Percentiles rank a stretch among this genome's conserved stretches.
phyloP scores from a whole-genome alignment of 805 yeast species.

The Lipomyces sp. region DNA sequence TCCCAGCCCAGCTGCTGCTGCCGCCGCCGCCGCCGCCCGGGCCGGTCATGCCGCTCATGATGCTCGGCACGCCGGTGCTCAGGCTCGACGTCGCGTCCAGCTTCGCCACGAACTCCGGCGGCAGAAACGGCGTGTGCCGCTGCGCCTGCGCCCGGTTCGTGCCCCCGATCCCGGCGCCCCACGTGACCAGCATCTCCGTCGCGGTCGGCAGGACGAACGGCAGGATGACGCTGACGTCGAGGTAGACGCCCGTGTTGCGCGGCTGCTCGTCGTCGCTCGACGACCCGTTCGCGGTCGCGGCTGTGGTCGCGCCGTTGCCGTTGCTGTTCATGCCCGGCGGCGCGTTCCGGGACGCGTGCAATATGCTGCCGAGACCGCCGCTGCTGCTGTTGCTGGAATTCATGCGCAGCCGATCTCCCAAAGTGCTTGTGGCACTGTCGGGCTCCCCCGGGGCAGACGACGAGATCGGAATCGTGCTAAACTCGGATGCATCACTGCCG shows the following conservation, averaged over 20 bases:
- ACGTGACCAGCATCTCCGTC: conserved; percentile 65
- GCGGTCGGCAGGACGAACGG: conserved; percentile 69
- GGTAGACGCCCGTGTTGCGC: conserved; percentile 27
- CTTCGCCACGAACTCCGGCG: conserved; percentile 65
- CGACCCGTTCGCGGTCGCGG: neutral
- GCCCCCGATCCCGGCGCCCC: conserved; percentile 75
- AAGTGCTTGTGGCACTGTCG: too few species aligned
- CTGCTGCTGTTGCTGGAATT: neutral
- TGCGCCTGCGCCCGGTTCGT: conserved; percentile 51
- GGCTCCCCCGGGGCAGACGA: too few species aligned
- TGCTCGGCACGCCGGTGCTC: conserved; percentile 25
- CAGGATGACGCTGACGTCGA: conserved; percentile 38
- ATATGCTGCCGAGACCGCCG: neutral
- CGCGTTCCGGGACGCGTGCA: neutral
- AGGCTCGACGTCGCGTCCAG: conserved; percentile 49
- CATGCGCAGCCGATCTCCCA: too few species aligned
- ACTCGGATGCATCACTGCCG: too few species aligned
- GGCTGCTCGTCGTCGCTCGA: conserved; percentile 13
- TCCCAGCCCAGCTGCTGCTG: neutral
- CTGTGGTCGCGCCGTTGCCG: neutral
- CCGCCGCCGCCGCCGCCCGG: conserved; percentile 1
- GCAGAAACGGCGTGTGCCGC: conserved; percentile 67
- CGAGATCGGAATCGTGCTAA: too few species aligned
- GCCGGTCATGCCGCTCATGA: conserved; percentile 22
- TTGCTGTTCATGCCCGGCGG: too few species aligned